Evolutionary conservation across 2,329 filamentous ascomycete species (phyloP).

Genomic region (Colletotrichum sp.): DNA sequence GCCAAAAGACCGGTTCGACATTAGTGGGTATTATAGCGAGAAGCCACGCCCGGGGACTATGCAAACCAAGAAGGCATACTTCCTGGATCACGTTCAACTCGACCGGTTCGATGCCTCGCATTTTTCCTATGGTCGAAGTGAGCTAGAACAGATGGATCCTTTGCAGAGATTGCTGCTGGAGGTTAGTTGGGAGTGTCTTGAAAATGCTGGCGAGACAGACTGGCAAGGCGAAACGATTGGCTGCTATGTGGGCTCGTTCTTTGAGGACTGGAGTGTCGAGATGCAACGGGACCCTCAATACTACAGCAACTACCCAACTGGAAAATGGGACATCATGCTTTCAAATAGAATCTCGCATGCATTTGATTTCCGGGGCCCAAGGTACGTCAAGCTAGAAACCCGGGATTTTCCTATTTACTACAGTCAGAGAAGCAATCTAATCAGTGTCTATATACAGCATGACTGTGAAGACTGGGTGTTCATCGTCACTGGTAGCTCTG

Average conservation of each 20-base stretch:
- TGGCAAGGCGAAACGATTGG: slow-evolving; percentile 30
- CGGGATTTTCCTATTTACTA: not conserved
- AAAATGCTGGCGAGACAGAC: slow-evolving; percentile 28
- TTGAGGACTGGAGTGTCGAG: slow-evolving; percentile 26
- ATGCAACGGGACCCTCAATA: slow-evolving; percentile 14
- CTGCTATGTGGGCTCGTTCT: slow-evolving; percentile 31
- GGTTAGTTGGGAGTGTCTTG: slow-evolving; percentile 34
- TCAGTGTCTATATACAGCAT: slow-evolving; percentile 25
- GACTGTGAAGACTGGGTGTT: slow-evolving; percentile 40
- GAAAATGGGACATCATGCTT: slow-evolving; percentile 23
- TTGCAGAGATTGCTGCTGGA: slow-evolving; percentile 34
- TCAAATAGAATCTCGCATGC: slow-evolving; percentile 26
- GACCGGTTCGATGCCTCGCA: not conserved
- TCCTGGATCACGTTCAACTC: not conserved
- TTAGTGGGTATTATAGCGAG: not conserved
- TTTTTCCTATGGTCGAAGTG: not conserved
- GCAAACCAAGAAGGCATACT: not conserved
- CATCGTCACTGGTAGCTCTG: slow-evolving; percentile 32
- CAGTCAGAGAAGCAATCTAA: not conserved
- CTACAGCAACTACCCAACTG: slow-evolving; percentile 7
- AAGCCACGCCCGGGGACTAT: not conserved
- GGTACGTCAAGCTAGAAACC: not conserved
- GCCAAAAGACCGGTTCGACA: not conserved
- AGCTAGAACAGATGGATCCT: slow-evolving; percentile 27
- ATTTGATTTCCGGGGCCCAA: slow-evolving; percentile 8